phyloP scores from a whole-genome alignment of 129 eudicot genomes.

The Helichrysum umbraculigerum region DNA sequence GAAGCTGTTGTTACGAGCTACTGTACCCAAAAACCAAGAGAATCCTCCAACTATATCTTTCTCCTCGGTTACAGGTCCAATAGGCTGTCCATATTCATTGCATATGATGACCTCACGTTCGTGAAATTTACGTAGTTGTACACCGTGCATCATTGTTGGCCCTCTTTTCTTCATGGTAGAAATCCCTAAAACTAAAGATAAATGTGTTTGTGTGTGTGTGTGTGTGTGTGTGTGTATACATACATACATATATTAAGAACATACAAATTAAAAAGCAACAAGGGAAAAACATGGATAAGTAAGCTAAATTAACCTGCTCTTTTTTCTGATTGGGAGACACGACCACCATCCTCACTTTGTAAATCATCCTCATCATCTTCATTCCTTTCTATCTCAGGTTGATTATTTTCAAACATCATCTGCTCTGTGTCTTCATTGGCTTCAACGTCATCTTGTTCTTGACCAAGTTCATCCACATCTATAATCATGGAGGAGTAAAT shows the following conservation, averaged over 20 bases:
- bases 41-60: not conserved
- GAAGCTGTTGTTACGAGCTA: not conserved
- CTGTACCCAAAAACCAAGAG: conserved; percentile 2
- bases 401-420: not conserved
- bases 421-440: not conserved
- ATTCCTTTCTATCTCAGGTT: not conserved
- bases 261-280: not conserved
- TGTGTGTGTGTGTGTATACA: no score
- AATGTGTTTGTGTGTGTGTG: no score
- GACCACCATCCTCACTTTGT: not conserved
- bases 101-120: not conserved
- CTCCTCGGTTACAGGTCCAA: conserved; percentile 9
- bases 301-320: not conserved
- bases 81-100: conserved; percentile 5
- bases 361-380: not conserved
- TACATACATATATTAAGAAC: not conserved
- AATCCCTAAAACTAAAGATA: not conserved
- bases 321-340: not conserved
- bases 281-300: not conserved
- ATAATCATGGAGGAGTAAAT: not conserved
- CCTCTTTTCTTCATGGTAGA: conserved; percentile 5
- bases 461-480: not conserved
- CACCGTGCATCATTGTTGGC: conserved; percentile 12
- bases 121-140: not conserved
- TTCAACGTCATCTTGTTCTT: not conserved